Evolutionary conservation across 345 rosid species (phyloP).

Genomic region (Bretschneidera sinensis): DNA sequence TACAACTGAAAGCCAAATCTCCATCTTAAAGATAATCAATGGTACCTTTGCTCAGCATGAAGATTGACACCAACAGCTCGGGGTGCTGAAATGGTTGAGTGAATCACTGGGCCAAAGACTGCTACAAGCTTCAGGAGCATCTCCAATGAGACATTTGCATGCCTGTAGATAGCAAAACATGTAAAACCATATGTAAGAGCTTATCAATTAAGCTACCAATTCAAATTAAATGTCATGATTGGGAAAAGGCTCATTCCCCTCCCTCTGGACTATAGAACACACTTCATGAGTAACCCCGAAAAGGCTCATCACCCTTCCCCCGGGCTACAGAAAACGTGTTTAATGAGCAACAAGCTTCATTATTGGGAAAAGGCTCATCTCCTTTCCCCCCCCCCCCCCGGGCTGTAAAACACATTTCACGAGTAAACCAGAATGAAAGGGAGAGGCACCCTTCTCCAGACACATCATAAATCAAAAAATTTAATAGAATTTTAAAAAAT

Average conservation of each 20-base stretch:
- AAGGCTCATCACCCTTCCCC: not conserved
- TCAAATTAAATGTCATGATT: no score
- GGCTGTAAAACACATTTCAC: not conserved
- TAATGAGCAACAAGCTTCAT: no score
- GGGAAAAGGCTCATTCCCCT: not conserved
- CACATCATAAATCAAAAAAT: no score
- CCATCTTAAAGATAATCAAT: not conserved
- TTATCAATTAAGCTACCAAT: not conserved
- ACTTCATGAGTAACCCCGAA: not conserved
- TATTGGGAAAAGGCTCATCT: no score
- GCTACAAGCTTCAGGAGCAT: constrained; percentile 93
- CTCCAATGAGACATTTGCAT: constrained; percentile 68
- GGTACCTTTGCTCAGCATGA: constrained; percentile 83
- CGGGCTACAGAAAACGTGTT: no score
- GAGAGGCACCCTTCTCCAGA: no score
- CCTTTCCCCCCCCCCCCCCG: no score
- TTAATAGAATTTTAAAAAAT: no score
- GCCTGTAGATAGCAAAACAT: constrained; percentile 42
- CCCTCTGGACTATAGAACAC: not conserved
- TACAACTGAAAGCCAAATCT: not conserved
- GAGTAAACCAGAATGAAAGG: not conserved
- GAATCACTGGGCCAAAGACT: constrained; percentile 70
- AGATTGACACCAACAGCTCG: constrained; percentile 82
- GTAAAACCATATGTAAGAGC: constrained; percentile 3
- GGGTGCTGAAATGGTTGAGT: constrained; percentile 63